Evolutionary conservation across 345 rosid genomes (phyloP), one percentile per base, ranked within the genome.

Genomic region (Moricandia moricandioides): DNA sequence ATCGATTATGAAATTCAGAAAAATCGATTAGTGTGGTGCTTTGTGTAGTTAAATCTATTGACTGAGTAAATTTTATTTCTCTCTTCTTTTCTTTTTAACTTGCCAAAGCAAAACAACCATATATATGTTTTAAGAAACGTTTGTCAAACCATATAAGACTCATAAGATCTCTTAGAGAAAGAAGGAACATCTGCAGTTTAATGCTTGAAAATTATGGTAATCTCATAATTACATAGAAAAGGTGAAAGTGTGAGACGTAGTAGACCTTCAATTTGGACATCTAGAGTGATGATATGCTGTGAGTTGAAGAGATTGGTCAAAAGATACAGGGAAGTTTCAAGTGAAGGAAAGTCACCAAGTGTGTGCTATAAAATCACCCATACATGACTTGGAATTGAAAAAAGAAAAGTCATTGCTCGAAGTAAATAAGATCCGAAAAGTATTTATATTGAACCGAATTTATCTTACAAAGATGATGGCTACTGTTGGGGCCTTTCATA

Each of bases 331-430:
- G 33, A 85, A 76, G 49, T 14, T 51, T 58, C 70, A 78, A 37
- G 75, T 65, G 74, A 78, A 62, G 47, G 82, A 76, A 70, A 82
- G 31, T 51, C 82, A 63, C 67, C 77, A 74, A 71, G 63, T 60
- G 78, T 65, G 73, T 37, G 83, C 62, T 7, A 69, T 73, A 21
- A 64, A 43, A 43, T 43, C 49, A 61, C 69, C 59, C 84, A 37
- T 49, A 59, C 76, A 79, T 58, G 84, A 81, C 60, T 33, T 76
- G 70, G 77, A 81, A 6, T 58, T 45, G 61, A 71, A 73, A 71
- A 85, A 70, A 31, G 87, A 87, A 73, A 85, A 76, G 67, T 87
- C 96, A 35, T 67, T 87, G 78, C 86, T 82, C 16, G 81, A 85
- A 74, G 79, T 78, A 60, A 72, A 71, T 27, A 62, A 49, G 88